phyloP scores from a whole-genome alignment of 495 filamentous ascomycete genomes.

The Penicillium simplicissimum region DNA sequence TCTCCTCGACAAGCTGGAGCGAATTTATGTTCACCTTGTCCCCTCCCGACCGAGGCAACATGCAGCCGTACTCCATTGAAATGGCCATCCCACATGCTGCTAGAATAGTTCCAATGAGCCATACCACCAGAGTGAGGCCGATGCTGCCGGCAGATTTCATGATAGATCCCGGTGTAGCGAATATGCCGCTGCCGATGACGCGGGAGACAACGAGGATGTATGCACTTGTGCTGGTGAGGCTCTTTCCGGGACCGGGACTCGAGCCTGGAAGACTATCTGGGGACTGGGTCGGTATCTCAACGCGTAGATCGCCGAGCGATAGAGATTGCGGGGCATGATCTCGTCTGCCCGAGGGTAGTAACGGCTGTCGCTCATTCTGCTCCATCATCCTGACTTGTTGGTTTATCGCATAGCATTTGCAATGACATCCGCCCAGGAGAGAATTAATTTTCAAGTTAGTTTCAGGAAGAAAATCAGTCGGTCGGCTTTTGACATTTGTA shows the following conservation, averaged over 20 bases:
- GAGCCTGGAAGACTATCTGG: conserved; percentile 21
- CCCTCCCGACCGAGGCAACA: conserved; percentile 70
- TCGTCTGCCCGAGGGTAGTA: conserved; percentile 21
- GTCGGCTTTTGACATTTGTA: neutral
- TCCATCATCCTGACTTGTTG: conserved; percentile 16
- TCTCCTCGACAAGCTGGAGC: neutral
- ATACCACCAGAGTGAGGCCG: conserved; percentile 62
- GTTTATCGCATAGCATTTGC: neutral
- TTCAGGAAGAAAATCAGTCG: neutral
- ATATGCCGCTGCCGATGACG: conserved; percentile 76
- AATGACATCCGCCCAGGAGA: neutral
- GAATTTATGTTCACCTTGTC: conserved; percentile 51
- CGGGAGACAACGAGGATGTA: conserved; percentile 77
- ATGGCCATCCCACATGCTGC: conserved; percentile 61
- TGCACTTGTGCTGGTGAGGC: conserved; percentile 63
- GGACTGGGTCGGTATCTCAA: neutral
- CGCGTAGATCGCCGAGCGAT: neutral
- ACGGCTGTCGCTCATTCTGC: conserved; percentile 30
- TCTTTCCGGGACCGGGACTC: conserved; percentile 21
- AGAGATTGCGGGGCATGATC: conserved; percentile 8
- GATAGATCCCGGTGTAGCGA: conserved; percentile 71
- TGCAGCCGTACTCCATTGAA: conserved; percentile 68
- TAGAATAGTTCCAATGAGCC: conserved; percentile 63
- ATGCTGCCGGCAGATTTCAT: conserved; percentile 66
- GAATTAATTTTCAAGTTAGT: neutral